Evolutionary conservation across 495 filamentous ascomycete genomes (phyloP), one percentile per base, ranked within the genome.

Genomic region (Talaromyces trachyspermus): DNA sequence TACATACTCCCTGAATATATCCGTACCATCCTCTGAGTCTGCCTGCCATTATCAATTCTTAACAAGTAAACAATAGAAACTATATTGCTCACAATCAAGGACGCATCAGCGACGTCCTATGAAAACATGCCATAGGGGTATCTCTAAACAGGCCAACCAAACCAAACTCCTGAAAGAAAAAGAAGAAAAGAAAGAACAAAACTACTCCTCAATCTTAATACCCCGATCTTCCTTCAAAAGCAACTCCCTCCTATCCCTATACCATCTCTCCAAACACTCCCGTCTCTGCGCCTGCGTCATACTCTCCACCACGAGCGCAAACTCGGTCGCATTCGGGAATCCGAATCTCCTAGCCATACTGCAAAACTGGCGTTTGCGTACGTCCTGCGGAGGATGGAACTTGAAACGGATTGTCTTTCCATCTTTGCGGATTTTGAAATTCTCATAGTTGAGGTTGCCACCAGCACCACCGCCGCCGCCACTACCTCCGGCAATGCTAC

Each of bases 251-350:
- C 82, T 65, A 54, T 67, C 63, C 24, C 58, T 52, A 68, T 98
- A 96, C 74, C 95, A 97, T 29, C 63, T 69, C 43, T 95, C 88
- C 49, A 98, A 70, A 62, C 80, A 88, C 43, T 81, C 78, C 55
- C 85, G 72, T 58, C 92, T 61, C 66, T 94, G 77, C 55, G 82
- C 86, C 68, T 90, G 88, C 49, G 88, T 95, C 89, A 88, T 92
- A 20, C 85, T 79, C 65, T 98, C 92, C 10, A 98, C 92, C 7
- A 89, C 84, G 36, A 95, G 74, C 37, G 90, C 94, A 76, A 98
- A 98, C 53, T 95, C 86, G 5, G 79, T 85, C 5, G 80, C 81
- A 66, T 79, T 80, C 5, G 70, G 61, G 60, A 88, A 95, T 30
- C 88, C 88, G 64, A 89, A 85, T 35, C 74, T 74, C 56, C 72